Conservation (phyloP, 768 basidiomycete genomes). For the Leucosporidium scottii region DNA sequence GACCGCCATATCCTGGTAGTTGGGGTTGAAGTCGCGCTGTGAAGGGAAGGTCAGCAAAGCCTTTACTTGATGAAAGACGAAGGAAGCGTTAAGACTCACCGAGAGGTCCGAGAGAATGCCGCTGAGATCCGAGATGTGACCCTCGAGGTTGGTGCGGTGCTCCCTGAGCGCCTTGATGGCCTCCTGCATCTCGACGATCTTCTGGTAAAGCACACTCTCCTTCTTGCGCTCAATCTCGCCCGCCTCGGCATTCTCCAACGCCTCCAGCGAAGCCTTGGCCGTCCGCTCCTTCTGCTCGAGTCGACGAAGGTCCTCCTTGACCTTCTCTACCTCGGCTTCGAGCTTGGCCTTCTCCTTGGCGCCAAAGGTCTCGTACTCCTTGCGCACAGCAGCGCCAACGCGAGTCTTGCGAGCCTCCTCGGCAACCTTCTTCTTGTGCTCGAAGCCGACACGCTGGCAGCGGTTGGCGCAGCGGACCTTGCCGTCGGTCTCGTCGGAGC, state of each 20-base stretch:
- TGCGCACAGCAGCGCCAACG: conserved; percentile 89
- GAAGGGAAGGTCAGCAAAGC: neutral
- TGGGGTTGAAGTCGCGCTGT: conserved; percentile 88
- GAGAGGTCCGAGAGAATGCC: conserved; percentile 69
- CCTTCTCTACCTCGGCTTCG: conserved; percentile 55
- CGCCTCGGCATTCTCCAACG: conserved; percentile 67
- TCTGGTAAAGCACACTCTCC: conserved; percentile 67
- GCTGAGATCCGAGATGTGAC: conserved; percentile 68
- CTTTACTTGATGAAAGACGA: neutral
- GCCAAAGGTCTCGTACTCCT: conserved; percentile 77
- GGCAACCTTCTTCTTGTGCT: conserved; percentile 58
- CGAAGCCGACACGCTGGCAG: conserved; percentile 69
- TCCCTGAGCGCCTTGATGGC: conserved; percentile 70
- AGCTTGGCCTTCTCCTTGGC: conserved; percentile 81
- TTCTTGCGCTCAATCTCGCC: conserved; percentile 77
- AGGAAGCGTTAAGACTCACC: neutral
- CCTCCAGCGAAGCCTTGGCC: conserved; percentile 69
- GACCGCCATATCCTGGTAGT: conserved; percentile 99
- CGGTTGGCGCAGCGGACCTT: conserved; percentile 59
- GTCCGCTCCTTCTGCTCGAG: conserved; percentile 47
- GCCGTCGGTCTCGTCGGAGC: conserved; percentile 80
- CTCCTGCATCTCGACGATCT: conserved; percentile 62
- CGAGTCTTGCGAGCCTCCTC: conserved; percentile 70
- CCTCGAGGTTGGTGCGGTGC: conserved; percentile 63
- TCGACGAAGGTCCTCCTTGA: conserved; percentile 52